Evolutionary conservation across 2,329 filamentous ascomycete genomes (phyloP).

Genomic region (Leptodontidium sp.): DNA sequence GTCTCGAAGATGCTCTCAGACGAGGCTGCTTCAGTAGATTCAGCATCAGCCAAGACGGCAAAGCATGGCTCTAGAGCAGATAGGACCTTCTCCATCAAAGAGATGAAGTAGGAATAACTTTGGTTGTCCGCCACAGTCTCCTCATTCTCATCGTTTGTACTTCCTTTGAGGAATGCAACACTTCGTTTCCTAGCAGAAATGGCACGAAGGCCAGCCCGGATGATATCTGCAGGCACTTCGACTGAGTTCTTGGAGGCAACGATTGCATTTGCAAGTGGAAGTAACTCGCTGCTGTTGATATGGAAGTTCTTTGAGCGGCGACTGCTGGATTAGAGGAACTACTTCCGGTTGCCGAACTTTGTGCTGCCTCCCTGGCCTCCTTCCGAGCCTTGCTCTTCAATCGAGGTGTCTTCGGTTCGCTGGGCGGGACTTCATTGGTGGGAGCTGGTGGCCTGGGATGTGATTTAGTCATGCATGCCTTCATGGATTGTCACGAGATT

Average conservation of each 20-base stretch:
- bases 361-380: slow-evolving; percentile 20
- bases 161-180: slow-evolving; percentile 17
- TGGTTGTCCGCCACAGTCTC: slow-evolving; percentile 18
- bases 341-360: neutral
- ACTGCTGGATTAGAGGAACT: neutral
- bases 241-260: neutral
- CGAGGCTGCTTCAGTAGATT: neutral
- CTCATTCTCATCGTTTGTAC: neutral
- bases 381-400: slow-evolving; percentile 30
- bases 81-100: slow-evolving; percentile 31
- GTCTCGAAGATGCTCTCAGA: slow-evolving; percentile 8
- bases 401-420: slow-evolving; percentile 10
- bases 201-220: slow-evolving; percentile 29
- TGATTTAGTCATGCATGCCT: neutral
- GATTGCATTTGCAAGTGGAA: slow-evolving; percentile 11
- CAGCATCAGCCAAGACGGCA: neutral
- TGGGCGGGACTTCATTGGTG: neutral
- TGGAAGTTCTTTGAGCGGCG: neutral
- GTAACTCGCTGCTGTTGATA: neutral
- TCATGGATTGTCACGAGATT: neutral
- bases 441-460: neutral
- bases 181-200: slow-evolving; percentile 28
- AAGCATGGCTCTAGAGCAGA: slow-evolving; percentile 30
- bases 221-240: slow-evolving; percentile 23
- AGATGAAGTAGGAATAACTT: slow-evolving; percentile 27